phyloP scores from a whole-genome alignment of 2,329 filamentous ascomycete species.

The Diaporthe longicolla region DNA sequence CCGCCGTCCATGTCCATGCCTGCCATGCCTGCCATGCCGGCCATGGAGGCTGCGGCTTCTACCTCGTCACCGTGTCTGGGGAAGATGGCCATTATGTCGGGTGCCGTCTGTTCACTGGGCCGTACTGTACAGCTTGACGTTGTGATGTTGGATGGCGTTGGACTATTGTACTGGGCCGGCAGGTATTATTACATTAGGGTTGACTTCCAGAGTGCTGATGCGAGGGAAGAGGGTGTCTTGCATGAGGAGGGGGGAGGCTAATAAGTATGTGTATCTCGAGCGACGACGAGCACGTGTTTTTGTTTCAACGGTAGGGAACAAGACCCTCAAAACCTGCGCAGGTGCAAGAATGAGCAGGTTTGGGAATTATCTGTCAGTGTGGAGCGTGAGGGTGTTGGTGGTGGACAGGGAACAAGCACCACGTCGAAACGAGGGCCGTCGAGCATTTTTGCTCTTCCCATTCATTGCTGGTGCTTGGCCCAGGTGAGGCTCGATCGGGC shows the following conservation, averaged over 20 bases:
- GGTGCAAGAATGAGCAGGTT: constrained; percentile 35
- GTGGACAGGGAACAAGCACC: constrained; percentile 30
- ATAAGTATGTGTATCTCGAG: neutral
- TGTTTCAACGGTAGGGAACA: neutral
- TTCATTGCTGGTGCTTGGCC: neutral
- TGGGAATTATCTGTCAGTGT: constrained; percentile 25
- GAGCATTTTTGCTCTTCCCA: constrained; percentile 30
- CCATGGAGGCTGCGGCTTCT: constrained; percentile 48
- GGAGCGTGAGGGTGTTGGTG: neutral
- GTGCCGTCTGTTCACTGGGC: neutral
- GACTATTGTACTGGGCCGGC: neutral
- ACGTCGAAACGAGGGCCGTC: constrained; percentile 28
- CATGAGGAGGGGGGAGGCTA: neutral
- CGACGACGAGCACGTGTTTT: constrained; percentile 13
- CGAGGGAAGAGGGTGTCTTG: no score
- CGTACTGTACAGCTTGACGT: neutral
- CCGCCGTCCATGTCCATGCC: constrained; percentile 45
- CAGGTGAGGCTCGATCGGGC: constrained; percentile 20
- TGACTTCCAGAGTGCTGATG: constrained; percentile 21
- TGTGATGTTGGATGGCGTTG: neutral
- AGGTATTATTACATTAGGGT: constrained; percentile 9
- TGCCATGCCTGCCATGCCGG: constrained; percentile 31
- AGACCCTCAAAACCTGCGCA: constrained; percentile 17
- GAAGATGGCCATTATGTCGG: constrained; percentile 33
- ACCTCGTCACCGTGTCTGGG: constrained; percentile 35